Evolutionary conservation across 495 filamentous ascomycete genomes (phyloP).

Genomic region (Penicillium angulare): DNA sequence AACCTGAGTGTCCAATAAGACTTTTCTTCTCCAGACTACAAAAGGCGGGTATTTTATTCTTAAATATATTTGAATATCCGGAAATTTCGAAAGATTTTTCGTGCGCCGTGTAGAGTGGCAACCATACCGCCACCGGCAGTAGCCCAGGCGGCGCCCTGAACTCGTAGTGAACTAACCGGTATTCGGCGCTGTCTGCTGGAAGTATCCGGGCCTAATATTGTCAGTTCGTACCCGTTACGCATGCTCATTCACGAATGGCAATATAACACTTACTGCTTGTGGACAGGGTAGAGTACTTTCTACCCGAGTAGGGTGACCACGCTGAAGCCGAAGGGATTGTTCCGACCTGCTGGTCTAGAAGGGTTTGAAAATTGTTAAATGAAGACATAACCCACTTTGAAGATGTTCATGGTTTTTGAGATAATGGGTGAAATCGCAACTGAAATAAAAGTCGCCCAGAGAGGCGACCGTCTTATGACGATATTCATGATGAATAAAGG

Average conservation of each 20-base stretch:
- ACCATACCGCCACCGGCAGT: slow-evolving; percentile 31
- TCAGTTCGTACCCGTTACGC: not conserved
- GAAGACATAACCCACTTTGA: not conserved
- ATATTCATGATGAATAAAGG: not conserved
- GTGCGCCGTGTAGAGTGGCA: slow-evolving; percentile 31
- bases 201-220: slow-evolving; percentile 4
- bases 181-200: slow-evolving; percentile 13
- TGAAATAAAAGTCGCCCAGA: not conserved
- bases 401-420: not conserved
- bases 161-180: slow-evolving; percentile 22
- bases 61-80: slow-evolving; percentile 29
- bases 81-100: slow-evolving; percentile 31
- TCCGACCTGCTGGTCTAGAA: slow-evolving; percentile 23
- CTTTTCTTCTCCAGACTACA: too few species aligned
- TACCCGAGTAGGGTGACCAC: too few species aligned
- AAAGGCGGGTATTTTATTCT: too few species aligned
- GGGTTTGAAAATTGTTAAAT: slow-evolving; percentile 19
- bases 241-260: too few species aligned
- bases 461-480: not conserved
- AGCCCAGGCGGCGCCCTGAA: slow-evolving; percentile 31
- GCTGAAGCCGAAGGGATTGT: slow-evolving; percentile 8
- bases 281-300: too few species aligned
- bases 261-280: too few species aligned
- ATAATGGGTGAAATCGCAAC: not conserved
- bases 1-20: too few species aligned